phyloP scores from a whole-genome alignment of 139 green algal species.

The Yamagishiella unicocca region DNA sequence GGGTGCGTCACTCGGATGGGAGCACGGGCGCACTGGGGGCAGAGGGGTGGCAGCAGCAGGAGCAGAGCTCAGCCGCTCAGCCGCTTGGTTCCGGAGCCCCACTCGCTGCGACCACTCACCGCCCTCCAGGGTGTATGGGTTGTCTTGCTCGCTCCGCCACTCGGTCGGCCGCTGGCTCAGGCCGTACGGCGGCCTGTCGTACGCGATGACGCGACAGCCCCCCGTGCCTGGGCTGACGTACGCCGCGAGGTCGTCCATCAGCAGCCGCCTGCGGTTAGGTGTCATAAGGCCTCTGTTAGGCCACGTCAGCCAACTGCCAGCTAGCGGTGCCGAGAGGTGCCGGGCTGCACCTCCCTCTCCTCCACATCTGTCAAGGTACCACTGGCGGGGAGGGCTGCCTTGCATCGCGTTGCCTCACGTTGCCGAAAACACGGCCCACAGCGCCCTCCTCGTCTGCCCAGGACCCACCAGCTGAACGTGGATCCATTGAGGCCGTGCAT shows the following conservation, averaged over 20 bases:
- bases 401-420: too few species aligned
- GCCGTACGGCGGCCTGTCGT: slow-evolving; percentile 80
- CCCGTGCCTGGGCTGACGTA: slow-evolving; percentile 20
- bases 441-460: background rate
- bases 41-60: too few species aligned
- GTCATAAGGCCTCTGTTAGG: background rate
- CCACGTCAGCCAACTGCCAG: too few species aligned
- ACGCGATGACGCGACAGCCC: slow-evolving; percentile 69
- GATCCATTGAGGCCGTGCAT: slow-evolving; percentile 79
- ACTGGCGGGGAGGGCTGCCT: too few species aligned
- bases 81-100: too few species aligned
- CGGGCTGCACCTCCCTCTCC: too few species aligned
- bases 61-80: too few species aligned
- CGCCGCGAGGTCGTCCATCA: slow-evolving; percentile 20
- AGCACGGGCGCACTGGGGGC: too few species aligned
- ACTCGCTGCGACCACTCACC: background rate
- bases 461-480: slow-evolving; percentile 63
- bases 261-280: slow-evolving; percentile 14
- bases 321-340: too few species aligned
- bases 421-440: background rate
- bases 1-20: too few species aligned
- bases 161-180: slow-evolving; percentile 66
- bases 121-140: slow-evolving; percentile 66
- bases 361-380: too few species aligned
- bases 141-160: slow-evolving; percentile 59